A percentile compares a stretch with the other conserved stretches of the same genome.
These are phyloP conservation scores for Immersiporthe knoxdaviesiana DNA, from an alignment of 2,329 filamentous ascomycete genomes.

Conservation along the genomic window DNA sequence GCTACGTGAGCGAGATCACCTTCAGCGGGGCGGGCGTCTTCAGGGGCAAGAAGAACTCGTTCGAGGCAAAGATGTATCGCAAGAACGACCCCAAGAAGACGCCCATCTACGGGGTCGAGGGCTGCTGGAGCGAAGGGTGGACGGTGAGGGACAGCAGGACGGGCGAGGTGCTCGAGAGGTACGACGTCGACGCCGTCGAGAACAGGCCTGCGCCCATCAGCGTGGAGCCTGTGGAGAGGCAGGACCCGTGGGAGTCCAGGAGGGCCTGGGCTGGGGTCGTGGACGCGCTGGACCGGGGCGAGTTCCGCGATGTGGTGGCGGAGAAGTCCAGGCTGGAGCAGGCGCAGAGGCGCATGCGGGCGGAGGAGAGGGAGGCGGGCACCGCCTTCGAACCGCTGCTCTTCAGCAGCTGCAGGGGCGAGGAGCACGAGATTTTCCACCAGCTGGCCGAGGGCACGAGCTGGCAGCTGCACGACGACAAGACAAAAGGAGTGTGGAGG, in stretches of 20 bases:
- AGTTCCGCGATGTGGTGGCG: constrained; percentile 70
- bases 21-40: constrained; percentile 52
- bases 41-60: constrained; percentile 50
- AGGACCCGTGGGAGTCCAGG: constrained; percentile 80
- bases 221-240: constrained; percentile 61
- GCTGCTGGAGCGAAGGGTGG: constrained; percentile 50
- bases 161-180: constrained; percentile 42
- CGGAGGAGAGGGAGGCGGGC: constrained; percentile 61
- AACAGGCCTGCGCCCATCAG: constrained; percentile 41
- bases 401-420: constrained; percentile 36
- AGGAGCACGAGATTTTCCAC: constrained; percentile 40
- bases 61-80: constrained; percentile 48
- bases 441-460: constrained; percentile 36
- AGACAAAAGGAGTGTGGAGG: constrained; percentile 46
- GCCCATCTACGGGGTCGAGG: constrained; percentile 43
- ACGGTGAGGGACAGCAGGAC: constrained; percentile 39
- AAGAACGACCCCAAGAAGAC: constrained; percentile 41
- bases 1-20: constrained; percentile 50
- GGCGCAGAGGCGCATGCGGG: constrained; percentile 75
- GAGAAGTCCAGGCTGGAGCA: constrained; percentile 85
- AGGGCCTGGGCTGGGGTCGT: constrained; percentile 81
- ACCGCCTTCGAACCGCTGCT: constrained; percentile 47
- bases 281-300: constrained; percentile 69
- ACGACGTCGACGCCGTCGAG: constrained; percentile 41
- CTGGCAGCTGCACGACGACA: constrained; percentile 39